Conservation (phyloP, 2,329 filamentous ascomycete species). For the Pestalotiopsis sp. region DNA sequence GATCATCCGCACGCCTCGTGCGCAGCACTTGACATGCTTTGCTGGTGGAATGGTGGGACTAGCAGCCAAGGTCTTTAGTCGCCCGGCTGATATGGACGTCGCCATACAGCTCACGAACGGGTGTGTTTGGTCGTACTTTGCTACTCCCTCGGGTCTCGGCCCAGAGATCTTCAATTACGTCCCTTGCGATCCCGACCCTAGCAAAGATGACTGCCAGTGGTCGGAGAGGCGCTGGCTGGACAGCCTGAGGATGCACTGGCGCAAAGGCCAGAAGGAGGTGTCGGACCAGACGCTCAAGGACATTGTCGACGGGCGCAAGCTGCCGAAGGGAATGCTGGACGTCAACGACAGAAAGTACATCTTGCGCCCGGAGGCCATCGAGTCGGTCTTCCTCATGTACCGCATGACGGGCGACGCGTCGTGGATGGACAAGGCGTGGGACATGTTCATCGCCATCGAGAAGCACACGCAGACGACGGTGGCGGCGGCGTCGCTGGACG, state of each 20-base stretch:
- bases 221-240: conserved; percentile 29
- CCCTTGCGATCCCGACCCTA: conserved; percentile 32
- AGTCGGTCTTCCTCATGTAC: conserved; percentile 79
- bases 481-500: conserved; percentile 67
- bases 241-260: conserved; percentile 30
- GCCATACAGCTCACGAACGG: conserved; percentile 64
- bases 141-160: conserved; percentile 60
- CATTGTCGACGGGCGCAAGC: conserved; percentile 24
- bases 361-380: conserved; percentile 76
- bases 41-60: conserved; percentile 68
- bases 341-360: conserved; percentile 64
- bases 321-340: conserved; percentile 58
- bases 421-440: conserved; percentile 72
- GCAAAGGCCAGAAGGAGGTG: conserved; percentile 21
- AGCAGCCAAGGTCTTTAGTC: conserved; percentile 60
- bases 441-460: conserved; percentile 70
- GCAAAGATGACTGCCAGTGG: conserved; percentile 33
- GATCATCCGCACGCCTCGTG: conserved; percentile 33
- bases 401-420: conserved; percentile 68
- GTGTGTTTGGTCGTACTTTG: conserved; percentile 66
- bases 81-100: conserved; percentile 56
- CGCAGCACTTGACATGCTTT: conserved; percentile 65
- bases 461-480: conserved; percentile 62
- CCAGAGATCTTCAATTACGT: conserved; percentile 61
- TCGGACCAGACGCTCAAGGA: conserved; percentile 30